Conservation (phyloP, 2,329 filamentous ascomycete species). For the Penicillium sp. region DNA sequence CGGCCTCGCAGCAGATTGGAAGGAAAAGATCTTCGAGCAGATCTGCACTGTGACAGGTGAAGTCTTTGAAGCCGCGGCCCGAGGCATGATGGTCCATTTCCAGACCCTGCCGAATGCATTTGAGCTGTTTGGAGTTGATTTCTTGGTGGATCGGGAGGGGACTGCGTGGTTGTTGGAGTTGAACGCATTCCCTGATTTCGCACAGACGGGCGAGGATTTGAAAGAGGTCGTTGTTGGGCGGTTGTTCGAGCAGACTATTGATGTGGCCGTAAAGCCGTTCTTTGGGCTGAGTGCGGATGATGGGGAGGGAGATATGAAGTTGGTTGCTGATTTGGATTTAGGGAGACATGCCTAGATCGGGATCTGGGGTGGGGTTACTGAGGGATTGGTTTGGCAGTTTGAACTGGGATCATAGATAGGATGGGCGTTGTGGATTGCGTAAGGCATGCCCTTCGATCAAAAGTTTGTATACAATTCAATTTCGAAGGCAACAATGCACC, state of each 20-base stretch:
- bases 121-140: constrained; percentile 90
- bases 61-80: constrained; percentile 82
- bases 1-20: constrained; percentile 48
- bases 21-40: constrained; percentile 69
- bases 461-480: neutral
- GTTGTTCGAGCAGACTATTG: constrained; percentile 75
- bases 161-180: constrained; percentile 81
- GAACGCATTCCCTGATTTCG: constrained; percentile 96
- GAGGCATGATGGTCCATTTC: constrained; percentile 86
- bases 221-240: constrained; percentile 68
- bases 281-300: constrained; percentile 53
- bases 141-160: constrained; percentile 71
- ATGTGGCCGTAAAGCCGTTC: constrained; percentile 68
- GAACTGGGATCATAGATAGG: neutral
- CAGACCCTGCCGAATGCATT: constrained; percentile 86
- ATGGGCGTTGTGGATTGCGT: constrained; percentile 1
- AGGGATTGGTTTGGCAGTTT: neutral
- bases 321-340: constrained; percentile 48
- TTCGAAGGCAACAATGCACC: neutral
- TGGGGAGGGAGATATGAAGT: constrained; percentile 38
- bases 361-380: neutral
- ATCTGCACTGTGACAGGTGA: constrained; percentile 75
- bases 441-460: neutral
- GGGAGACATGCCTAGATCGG: constrained; percentile 37
- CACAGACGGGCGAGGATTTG: constrained; percentile 80